Evolutionary conservation across 495 filamentous ascomycete genomes (phyloP), one percentile per base, ranked within the genome.

Genomic region (Pyronema omphalodes): DNA sequence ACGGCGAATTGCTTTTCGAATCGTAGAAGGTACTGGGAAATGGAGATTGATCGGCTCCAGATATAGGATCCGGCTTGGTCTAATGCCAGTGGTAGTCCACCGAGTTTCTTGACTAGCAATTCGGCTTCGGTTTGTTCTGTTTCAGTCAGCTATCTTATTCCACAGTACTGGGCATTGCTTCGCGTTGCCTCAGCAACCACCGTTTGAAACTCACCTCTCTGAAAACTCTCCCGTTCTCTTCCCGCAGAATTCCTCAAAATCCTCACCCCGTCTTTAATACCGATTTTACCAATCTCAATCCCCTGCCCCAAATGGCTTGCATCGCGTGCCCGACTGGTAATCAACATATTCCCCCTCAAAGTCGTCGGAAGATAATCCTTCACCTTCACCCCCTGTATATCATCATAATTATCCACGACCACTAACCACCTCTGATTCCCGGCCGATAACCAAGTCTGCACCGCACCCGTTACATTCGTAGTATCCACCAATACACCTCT

Each of bases 31-130:
- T 59, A 59, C 9, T 47, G 8, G 7, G 39, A 9, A 7, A 60
- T 35, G 11, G 52, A 34, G 8, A 60, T 60, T 9, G 52, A 35
- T 43, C 36, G 58, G 11, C 48, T n/a, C 41, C 46, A 44, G 43
- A 61, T 56, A 37, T 61, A 61, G 9, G 41, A 47, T 3, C 59
- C 59, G 17, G 57, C 57, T 37, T 61, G 59, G 7, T 45, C 39
- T 14, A 61, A 44, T 2, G 59, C 59, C 12, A 61, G 44, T 7
- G 57, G 59, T 8, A 58, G 43, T 41, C 55, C 59, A 0, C 59
- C 53, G 9, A 61, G 37, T 35, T 33, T 55, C 9, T 44, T 41
- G 0, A 50, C 50, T 15, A 59, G 45, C 17, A 37, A 3, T 6
- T 1, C 6, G 19, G 36, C 37, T 34, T 29, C 56, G 34, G 1